Base-by-base conservation (phyloP, 331 rosid genomes). In the Arachis monticola region DNA sequence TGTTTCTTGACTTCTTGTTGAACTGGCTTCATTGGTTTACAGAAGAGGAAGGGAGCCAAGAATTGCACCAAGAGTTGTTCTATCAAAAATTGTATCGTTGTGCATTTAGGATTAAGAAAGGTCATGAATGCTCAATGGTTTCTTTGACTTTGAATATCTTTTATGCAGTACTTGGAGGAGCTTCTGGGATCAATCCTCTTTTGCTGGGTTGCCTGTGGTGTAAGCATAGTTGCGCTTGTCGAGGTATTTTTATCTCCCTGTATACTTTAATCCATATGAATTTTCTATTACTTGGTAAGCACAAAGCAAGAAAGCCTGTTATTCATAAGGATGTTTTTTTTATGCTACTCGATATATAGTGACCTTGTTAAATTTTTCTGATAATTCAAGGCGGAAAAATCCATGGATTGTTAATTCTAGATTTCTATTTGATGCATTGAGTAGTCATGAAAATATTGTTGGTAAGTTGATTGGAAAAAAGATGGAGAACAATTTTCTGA, bases 161-260 rank as follows among this genome's bases (percentile, higher is more conserved):
- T 67, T 77, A 74, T 88, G 88, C 92, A 93, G 97, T 93, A 93
- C 83, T 60, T 93, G 88, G 98, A 91, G 83, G 88, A 93, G 78
- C 87, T 87, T 50, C 77, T 91, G 70, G 97, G 97, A 77, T 69
- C 97, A 50, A 78, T 93, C 85, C 82, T 93, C 59, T 93, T 91
- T 82, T 86, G 85, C 74, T 93, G 97, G 97, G 92, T 93, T 84
- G 86, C 93, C 80, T 93, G 97, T 77, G 95, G 94, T 77, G 96
- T 93, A 73, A 93, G 93, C 87, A 79, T 93, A 81, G 83, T 81
- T 77, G 92, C 98, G 45, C 95, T 93, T 68, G 83, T 87, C 70
- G 97, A 91, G 98, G 98, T 93, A 91, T 78, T 69, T 17, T 76
- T 46, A 77, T 79, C 55, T 11, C 53, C 62, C 71, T 73, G 41